Evolutionary conservation across 2,329 filamentous ascomycete species (phyloP), one percentile per base, ranked within the genome.

Genomic region (Sarocladiaceae sp.): DNA sequence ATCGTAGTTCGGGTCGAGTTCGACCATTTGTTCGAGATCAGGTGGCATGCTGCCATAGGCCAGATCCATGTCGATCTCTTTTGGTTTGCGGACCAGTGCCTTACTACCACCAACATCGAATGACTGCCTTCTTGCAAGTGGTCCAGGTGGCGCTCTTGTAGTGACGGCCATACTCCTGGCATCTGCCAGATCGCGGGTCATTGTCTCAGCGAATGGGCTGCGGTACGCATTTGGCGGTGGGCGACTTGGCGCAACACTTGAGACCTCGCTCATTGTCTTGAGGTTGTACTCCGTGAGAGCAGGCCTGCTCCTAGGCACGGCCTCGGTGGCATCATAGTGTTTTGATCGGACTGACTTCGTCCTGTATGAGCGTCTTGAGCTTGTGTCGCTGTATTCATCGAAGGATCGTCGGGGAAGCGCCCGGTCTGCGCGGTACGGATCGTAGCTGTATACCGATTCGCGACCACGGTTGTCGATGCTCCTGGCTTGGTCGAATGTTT

Each of bases 11-110:
- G 70, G 70, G 54, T 77, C 75, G 42, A 78, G 62, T 62, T 81
- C 71, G 61, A 73, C 59, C 59, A 74, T 65, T 67, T 69, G 51
- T 63, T 72, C 65, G 70, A 90, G 69, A 60, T 91, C 82, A 53
- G 88, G 83, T 1, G 88, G 88, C 0, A 94, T 76, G 50, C 89
- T 85, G 54, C 93, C 93, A 62, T 97, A 97, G 7, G 93, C 93
- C 7, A 97, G 77, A 64, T 96, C 80, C 88, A 96, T 91, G 63
- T 97, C 93, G 60, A 96, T 84, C 52, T 84, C 75, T 59, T 78
- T 74, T 40, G 47, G 33, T 20, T 50, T 50, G 25, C 33, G 29
- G 3, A 50, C 23, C 3, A 47, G 40, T 10, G 40, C 23, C 25
- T 22, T 48, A 17, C 31, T 22, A 13, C 28, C 29, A 13, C 33